These are phyloP conservation scores for Sclerotinia glacialis DNA, from an alignment of 2,329 filamentous ascomycete genomes.

Conservation along the genomic window DNA sequence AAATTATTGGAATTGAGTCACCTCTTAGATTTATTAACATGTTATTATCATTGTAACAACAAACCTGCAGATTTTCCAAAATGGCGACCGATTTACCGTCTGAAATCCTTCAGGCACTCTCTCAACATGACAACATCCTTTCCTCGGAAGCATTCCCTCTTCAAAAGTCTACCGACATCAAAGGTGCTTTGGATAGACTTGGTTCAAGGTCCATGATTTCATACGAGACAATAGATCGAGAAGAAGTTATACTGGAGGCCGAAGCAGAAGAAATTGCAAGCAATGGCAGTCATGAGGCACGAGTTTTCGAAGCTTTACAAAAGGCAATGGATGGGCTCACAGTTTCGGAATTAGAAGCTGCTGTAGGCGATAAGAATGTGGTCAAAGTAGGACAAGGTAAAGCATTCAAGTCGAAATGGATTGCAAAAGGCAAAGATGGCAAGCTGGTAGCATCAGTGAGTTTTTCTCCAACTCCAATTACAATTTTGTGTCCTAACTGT, in stretches of 20 bases:
- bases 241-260: conserved; percentile 72
- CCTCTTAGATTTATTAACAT: conserved; percentile 3
- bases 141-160: conserved; percentile 69
- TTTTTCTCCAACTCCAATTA: conserved; percentile 15
- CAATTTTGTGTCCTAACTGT: conserved; percentile 23
- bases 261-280: conserved; percentile 70
- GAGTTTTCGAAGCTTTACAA: conserved; percentile 73
- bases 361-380: conserved; percentile 69
- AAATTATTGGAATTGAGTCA: conserved; percentile 23
- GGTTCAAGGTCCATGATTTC: conserved; percentile 80
- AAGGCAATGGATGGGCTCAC: conserved; percentile 75
- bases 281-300: conserved; percentile 78
- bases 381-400: conserved; percentile 89
- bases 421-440: conserved; percentile 58
- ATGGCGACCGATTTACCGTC: conserved; percentile 60
- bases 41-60: conserved; percentile 9
- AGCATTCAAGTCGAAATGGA: conserved; percentile 82
- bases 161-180: conserved; percentile 66
- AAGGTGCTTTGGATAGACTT: conserved; percentile 84
- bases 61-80: not conserved
- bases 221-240: conserved; percentile 79
- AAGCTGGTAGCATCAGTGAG: conserved; percentile 53
- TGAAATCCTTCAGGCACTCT: conserved; percentile 64
- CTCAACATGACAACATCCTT: conserved; percentile 60
- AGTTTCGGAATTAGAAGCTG: conserved; percentile 67